Evolutionary conservation across 305 asterid genomes (phyloP).

Genomic region (Fraxinus xanthoxyloides): DNA sequence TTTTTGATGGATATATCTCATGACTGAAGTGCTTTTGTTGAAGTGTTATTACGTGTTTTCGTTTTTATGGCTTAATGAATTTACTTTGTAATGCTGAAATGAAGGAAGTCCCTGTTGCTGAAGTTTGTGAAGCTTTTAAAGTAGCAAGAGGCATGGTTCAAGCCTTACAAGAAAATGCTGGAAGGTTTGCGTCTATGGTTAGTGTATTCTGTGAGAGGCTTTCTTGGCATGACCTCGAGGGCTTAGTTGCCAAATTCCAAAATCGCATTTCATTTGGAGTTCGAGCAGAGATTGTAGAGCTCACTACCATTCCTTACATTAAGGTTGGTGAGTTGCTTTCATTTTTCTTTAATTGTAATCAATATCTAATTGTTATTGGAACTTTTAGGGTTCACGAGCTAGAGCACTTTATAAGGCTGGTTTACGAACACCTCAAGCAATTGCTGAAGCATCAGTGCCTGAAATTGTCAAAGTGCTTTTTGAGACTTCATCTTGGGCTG

Average conservation of each 20-base stretch:
- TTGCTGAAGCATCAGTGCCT: conserved; percentile 92
- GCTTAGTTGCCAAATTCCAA: conserved; percentile 88
- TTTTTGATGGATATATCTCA: neutral
- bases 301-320: conserved; percentile 87
- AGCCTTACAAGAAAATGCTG: conserved; percentile 98
- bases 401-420: conserved; percentile 98
- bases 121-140: conserved; percentile 85
- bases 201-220: conserved; percentile 99
- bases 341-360: conserved; percentile 21
- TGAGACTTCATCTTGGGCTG: conserved; percentile 87
- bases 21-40: conserved; percentile 9
- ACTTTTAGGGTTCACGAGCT: conserved; percentile 92
- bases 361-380: conserved; percentile 23
- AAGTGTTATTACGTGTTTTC: conserved; percentile 13
- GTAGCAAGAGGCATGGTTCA: conserved; percentile 99
- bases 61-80: conserved; percentile 14
- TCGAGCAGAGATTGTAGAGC: conserved; percentile 97
- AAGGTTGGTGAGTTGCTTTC: conserved; percentile 52
- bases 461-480: conserved; percentile 87
- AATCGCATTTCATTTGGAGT: conserved; percentile 98
- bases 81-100: conserved; percentile 32
- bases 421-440: conserved; percentile 89
- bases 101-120: conserved; percentile 82
- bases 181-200: conserved; percentile 99
- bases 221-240: conserved; percentile 98